Evolutionary conservation across 192 early-diverging fungal species (phyloP), one percentile per base, ranked within the genome.

Genomic region (Entophlyctis helioformis): DNA sequence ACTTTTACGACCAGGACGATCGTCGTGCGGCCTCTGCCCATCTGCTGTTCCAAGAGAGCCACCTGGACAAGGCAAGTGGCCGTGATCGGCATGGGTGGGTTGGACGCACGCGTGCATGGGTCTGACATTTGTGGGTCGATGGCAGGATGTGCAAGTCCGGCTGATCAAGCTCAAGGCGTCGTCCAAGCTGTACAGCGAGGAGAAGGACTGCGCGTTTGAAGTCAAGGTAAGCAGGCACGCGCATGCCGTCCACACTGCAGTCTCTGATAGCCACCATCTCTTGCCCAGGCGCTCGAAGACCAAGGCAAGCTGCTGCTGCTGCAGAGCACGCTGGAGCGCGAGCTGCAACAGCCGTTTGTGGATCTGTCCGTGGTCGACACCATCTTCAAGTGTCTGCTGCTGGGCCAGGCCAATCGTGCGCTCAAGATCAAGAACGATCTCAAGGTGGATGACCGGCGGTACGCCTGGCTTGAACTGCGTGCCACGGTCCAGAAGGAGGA

Each of bases 1-100:
- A 96, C 55, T 99, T 92, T 52, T 99, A 98, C 63, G 97, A 86
- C 52, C 91, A 98, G 58, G 88, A 95, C 53, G 96, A 99, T 69
- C 69, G 84, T 41, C 45, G 63, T 33, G 60, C 79, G 16, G 64
- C 90, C 37, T 66, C 66, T 48, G 76, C 89, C 36, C 31, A 72
- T 54, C n/a, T 64, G 12, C 32, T 60, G 50, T 7, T 69, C 27
- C 11, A 57, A 33, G 48, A 81, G 46, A 54, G 33, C 16, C 54
- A 60, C 29, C 53, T 56, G 32, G 9, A 25, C 2, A 31, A 15
- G 8, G 50, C 52, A 47, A 22, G 45, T 36, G 33, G 21, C 23
- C 26, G 35, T n/a, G n/a, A n/a, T 57, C 21, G 1, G 22, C 4
- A 16, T 53, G 27, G 24, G 27, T 12, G 48, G 4, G 22, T 51